phyloP scores from a whole-genome alignment of 2,329 filamentous ascomycete genomes.

The Paecilomyces dactylethromorphus region DNA sequence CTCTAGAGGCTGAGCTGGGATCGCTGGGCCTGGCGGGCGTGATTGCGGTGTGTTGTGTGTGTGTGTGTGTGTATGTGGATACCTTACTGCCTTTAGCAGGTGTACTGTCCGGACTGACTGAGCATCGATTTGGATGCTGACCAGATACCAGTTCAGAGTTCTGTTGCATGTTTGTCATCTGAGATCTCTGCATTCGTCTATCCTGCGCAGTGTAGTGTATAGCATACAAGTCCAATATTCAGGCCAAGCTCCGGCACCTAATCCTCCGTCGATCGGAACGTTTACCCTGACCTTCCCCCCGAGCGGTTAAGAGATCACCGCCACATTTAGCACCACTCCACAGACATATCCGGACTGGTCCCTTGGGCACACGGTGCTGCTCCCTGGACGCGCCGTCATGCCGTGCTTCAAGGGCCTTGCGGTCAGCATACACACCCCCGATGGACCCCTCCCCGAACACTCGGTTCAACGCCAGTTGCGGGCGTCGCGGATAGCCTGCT shows the following conservation, averaged over 20 bases:
- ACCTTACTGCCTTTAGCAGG: background rate
- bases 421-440: constrained; percentile 85
- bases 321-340: background rate
- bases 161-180: background rate
- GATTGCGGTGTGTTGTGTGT: background rate
- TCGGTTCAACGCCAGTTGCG: constrained; percentile 92
- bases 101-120: background rate
- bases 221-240: background rate
- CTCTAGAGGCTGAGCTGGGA: background rate
- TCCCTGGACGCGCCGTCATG: constrained; percentile 43
- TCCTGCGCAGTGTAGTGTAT: background rate
- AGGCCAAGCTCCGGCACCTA: background rate
- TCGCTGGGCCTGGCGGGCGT: background rate
- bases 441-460: constrained; percentile 79
- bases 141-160: background rate
- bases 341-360: background rate
- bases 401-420: constrained; percentile 99
- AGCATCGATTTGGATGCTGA: background rate
- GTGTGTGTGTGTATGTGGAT: constrained; percentile 1
- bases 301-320: background rate
- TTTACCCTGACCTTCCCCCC: background rate
- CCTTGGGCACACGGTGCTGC: background rate
- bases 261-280: background rate
- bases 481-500: constrained; percentile 87
- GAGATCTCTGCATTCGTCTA: background rate